Evolutionary conservation across 164 flowering plant genomes (phyloP).

Genomic region (Warburgia ugandensis): DNA sequence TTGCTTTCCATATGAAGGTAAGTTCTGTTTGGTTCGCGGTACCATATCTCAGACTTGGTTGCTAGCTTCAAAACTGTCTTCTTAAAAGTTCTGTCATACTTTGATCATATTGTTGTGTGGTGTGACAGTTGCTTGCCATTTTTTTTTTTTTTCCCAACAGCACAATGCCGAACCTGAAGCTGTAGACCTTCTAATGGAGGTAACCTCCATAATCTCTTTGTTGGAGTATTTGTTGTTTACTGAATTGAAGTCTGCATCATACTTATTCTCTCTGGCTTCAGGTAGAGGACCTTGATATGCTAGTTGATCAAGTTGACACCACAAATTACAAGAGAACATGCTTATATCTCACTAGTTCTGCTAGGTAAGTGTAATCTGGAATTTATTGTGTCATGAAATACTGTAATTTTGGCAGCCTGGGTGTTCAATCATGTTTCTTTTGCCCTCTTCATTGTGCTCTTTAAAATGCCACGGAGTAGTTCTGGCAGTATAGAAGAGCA

Average conservation of each 20-base stretch:
- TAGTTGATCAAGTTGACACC: constrained; percentile 69
- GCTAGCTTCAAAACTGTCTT: background rate
- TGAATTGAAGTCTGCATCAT: background rate
- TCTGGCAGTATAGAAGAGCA: too few relatives aligned
- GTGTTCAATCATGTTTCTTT: too few relatives aligned
- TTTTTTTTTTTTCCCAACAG: constrained; percentile 33
- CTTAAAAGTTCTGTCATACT: background rate
- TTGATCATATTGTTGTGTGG: background rate
- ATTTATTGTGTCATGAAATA: background rate
- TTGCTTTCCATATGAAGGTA: constrained; percentile 97
- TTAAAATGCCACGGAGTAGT: too few relatives aligned
- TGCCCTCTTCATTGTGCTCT: too few relatives aligned
- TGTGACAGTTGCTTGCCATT: background rate
- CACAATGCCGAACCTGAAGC: constrained; percentile 99
- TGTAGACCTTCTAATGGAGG: constrained; percentile 98
- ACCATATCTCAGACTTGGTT: too few relatives aligned
- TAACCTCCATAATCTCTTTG: constrained; percentile 15
- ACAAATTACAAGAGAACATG: constrained; percentile 88
- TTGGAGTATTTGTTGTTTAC: background rate
- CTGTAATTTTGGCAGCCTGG: too few relatives aligned
- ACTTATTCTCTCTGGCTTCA: constrained; percentile 12
- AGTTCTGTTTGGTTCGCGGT: background rate
- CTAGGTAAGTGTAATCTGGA: constrained; percentile 38
- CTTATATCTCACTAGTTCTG: constrained; percentile 74
- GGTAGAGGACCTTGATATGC: constrained; percentile 93